Evolutionary conservation across 2,329 filamentous ascomycete species (phyloP), one percentile per base, ranked within the genome.

Genomic region (Cladophialophora immunda): DNA sequence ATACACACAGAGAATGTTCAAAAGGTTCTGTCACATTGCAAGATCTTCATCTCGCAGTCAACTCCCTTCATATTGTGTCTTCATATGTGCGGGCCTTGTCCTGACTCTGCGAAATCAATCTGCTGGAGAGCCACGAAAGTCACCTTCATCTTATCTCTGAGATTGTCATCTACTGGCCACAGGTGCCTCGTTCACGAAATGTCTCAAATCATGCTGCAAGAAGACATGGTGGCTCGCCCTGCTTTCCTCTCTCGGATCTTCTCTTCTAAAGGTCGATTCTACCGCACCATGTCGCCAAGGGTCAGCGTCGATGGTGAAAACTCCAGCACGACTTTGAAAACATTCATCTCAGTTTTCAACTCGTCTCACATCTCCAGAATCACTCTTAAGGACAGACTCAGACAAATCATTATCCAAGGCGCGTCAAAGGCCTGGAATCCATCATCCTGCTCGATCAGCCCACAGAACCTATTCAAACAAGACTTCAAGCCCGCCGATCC

Each of bases 361-460:
- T 61, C 58, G 17, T 52, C 58, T 38, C 17, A 45, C 4, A 45
- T 52, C 36, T 59, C 38, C n/a, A 27, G 57, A 19, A 19, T 45
- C 19, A 59, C 57, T 19, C 38, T 59, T 38, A 59, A 59, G 57
- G 13, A 59, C 57, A 50, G 45, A 59, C 57, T 59, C 38, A 59
- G 57, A 59, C 38, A 59, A 7, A 59, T 59, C 38, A 45, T 59
- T 25, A 45, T 59, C 57, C 17, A 47, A 34, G 57, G 38, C 27
- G 57, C 57, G 17, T 50, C 45, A 38, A 50, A 30, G 30, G 38
- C 57, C 27, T 22, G 57, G 36, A 59, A 58, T 41, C 22, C 34
- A 41, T 58, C 55, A 1, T 25, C 55, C 34, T 41, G 7, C 30
- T 59, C 27, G 27, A 30, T 59, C 57, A 45, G 27, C 13, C 57